These are phyloP conservation scores for Xylariaceae sp. DNA, from an alignment of 2,329 filamentous ascomycete genomes.

Conservation along the genomic window DNA sequence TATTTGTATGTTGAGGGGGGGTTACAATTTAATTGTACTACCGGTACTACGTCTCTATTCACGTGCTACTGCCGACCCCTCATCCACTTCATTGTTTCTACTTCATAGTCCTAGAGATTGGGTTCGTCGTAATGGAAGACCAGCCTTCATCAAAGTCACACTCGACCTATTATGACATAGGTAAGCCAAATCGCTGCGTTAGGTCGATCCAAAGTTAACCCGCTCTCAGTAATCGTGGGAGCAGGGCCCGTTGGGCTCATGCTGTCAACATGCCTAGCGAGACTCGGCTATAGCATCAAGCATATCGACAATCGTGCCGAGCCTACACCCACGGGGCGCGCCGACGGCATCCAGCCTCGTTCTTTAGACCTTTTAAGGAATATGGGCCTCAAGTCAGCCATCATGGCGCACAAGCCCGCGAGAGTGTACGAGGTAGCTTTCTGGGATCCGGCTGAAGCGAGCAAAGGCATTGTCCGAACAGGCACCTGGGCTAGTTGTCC, in stretches of 20 bases:
- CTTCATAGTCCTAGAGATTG: not conserved
- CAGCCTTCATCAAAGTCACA: conserved; percentile 27
- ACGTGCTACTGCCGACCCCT: not conserved
- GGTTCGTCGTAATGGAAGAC: conserved; percentile 32
- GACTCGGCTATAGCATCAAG: conserved; percentile 95
- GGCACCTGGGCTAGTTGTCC: conserved; percentile 88
- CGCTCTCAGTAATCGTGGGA: conserved; percentile 76
- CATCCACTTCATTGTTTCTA: not conserved
- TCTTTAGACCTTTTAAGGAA: conserved; percentile 87
- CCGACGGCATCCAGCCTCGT: conserved; percentile 90
- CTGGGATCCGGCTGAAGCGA: conserved; percentile 68
- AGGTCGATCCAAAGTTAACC: conserved; percentile 29
- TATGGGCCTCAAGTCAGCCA: conserved; percentile 84
- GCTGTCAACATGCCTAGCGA: conserved; percentile 83
- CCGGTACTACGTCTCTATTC: not conserved
- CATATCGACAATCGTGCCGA: conserved; percentile 91
- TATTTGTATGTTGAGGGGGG: too few species aligned
- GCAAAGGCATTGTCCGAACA: conserved; percentile 67
- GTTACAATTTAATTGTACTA: not conserved
- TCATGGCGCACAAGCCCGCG: conserved; percentile 87
- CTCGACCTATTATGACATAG: conserved; percentile 52
- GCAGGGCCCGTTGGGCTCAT: conserved; percentile 89
- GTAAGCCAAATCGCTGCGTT: conserved; percentile 40
- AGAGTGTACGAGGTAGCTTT: conserved; percentile 82
- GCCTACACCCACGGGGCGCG: conserved; percentile 83